Evolutionary conservation across 768 basidiomycete species (phyloP).

Genomic region (Boletus sp.): DNA sequence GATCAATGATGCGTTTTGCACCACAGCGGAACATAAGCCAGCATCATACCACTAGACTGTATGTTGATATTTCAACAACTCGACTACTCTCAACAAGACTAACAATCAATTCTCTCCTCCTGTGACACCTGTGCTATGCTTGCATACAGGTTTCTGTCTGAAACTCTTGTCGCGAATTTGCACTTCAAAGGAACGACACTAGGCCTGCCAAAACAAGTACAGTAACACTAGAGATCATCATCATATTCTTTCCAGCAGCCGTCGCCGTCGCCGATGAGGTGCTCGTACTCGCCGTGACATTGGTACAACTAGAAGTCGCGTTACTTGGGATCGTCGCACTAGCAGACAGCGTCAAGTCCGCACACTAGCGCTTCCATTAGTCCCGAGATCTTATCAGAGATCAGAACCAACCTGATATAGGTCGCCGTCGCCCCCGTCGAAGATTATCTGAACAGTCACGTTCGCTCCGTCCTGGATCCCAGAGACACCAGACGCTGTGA

Average conservation of each 20-base stretch:
- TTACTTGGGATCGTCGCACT: conserved; percentile 47
- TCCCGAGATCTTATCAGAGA: neutral
- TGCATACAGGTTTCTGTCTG: neutral
- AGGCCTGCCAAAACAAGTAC: conserved; percentile 11
- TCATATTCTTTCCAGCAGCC: conserved; percentile 16
- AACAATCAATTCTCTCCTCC: neutral
- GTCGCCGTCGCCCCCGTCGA: conserved; percentile 64
- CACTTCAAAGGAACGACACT: conserved; percentile 9
- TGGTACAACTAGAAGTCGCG: conserved; percentile 33
- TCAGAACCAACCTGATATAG: conserved; percentile 58
- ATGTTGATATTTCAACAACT: neutral
- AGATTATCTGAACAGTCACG: conserved; percentile 70
- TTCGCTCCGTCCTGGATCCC: conserved; percentile 61
- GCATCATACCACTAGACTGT: neutral
- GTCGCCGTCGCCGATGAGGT: conserved; percentile 16
- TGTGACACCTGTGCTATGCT: neutral
- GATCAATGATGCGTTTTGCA: neutral
- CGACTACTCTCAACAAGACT: neutral
- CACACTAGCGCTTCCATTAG: conserved; percentile 48
- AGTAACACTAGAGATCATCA: conserved; percentile 5
- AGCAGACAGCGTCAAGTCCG: conserved; percentile 69
- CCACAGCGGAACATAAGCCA: neutral
- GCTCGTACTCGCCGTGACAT: conserved; percentile 23
- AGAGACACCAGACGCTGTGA: conserved; percentile 45
- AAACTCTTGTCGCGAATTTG: neutral